Conservation (phyloP, 192 early-diverging fungal genomes). For the Linnemannia zychae region DNA sequence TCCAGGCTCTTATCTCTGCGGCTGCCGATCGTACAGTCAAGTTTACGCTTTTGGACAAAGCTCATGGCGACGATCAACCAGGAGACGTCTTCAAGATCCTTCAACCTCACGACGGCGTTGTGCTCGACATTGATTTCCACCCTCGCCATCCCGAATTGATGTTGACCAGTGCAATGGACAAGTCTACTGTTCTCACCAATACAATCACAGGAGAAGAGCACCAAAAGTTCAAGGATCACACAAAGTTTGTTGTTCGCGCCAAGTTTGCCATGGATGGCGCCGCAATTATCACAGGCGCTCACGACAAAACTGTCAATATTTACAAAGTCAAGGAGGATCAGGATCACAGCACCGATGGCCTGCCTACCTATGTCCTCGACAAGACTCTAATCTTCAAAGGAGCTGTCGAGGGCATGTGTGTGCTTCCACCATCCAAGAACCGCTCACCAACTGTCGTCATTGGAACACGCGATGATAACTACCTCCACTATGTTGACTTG, state of each 20-base stretch:
- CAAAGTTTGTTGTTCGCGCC: slow-evolving; percentile 76
- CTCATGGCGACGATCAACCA: slow-evolving; percentile 52
- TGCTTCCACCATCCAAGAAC: slow-evolving; percentile 52
- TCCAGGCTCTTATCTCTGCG: slow-evolving; percentile 61
- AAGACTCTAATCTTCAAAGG: slow-evolving; percentile 67
- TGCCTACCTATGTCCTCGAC: slow-evolving; percentile 39
- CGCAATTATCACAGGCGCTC: slow-evolving; percentile 74
- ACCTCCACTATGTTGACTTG: slow-evolving; percentile 77
- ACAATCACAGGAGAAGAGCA: slow-evolving; percentile 54
- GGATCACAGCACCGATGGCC: not conserved
- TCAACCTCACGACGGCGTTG: slow-evolving; percentile 69
- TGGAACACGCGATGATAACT: slow-evolving; percentile 79
- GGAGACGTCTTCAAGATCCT: slow-evolving; percentile 55
- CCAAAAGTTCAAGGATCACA: slow-evolving; percentile 77
- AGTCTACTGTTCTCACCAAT: slow-evolving; percentile 59
- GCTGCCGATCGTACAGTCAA: slow-evolving; percentile 75
- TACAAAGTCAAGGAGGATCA: slow-evolving; percentile 59
- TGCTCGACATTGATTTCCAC: slow-evolving; percentile 75
- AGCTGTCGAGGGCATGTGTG: slow-evolving; percentile 77
- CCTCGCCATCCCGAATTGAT: slow-evolving; percentile 63
- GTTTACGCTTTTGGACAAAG: slow-evolving; percentile 60
- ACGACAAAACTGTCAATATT: slow-evolving; percentile 76
- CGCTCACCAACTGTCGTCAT: slow-evolving; percentile 62
- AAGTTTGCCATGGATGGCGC: slow-evolving; percentile 71
- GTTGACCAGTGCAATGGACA: slow-evolving; percentile 70